Evolutionary conservation across 1,284 basidiomycete species (phyloP).

Genomic region (Puccinia hordei): DNA sequence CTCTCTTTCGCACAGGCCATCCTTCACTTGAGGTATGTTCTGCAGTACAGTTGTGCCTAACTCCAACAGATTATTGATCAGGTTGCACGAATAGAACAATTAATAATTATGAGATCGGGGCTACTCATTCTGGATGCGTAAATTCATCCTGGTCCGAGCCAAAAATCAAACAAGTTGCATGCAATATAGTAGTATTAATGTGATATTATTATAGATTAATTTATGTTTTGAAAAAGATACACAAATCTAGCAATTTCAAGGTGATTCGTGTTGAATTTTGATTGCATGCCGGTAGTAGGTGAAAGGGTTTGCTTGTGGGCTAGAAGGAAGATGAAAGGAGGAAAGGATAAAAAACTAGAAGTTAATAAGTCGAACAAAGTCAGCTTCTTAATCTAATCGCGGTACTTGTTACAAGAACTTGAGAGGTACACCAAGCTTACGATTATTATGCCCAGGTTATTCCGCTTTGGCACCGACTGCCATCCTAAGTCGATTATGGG

Average conservation of each 20-base stretch:
- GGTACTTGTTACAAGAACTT: not conserved
- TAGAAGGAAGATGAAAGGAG: not conserved
- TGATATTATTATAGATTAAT: slow-evolving; percentile 5
- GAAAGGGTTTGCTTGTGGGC: not conserved
- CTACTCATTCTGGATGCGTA: no score
- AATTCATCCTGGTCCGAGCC: no score
- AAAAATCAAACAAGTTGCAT: not conserved
- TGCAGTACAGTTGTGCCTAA: no score
- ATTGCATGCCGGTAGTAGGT: not conserved
- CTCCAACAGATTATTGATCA: no score
- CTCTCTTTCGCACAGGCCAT: no score
- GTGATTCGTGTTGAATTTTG: not conserved
- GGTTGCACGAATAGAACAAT: no score
- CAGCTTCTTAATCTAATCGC: not conserved
- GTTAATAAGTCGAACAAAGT: not conserved
- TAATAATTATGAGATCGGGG: no score
- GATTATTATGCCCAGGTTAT: not conserved
- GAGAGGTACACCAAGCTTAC: not conserved
- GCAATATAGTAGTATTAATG: not conserved
- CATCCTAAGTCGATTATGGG: slow-evolving; percentile 25
- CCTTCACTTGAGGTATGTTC: no score
- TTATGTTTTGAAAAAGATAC: not conserved
- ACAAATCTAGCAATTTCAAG: not conserved
- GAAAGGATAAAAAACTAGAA: not conserved
- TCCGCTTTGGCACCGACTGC: not conserved